phyloP scores from a whole-genome alignment of 2,329 filamentous ascomycete species.

The Neoscytalidium dimidiatum region DNA sequence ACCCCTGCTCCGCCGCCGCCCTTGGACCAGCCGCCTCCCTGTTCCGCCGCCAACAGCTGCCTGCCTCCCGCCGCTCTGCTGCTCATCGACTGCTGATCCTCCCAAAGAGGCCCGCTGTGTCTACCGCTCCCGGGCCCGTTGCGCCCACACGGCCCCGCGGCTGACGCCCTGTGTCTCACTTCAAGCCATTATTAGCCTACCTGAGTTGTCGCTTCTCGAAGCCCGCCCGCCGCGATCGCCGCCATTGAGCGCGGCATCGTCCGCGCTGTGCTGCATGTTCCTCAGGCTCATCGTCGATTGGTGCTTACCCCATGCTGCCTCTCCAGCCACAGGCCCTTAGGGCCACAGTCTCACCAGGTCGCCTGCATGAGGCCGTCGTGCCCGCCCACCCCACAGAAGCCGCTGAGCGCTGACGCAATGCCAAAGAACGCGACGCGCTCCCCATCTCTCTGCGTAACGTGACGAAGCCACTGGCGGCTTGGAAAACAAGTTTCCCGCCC shows the following conservation, averaged over 20 bases:
- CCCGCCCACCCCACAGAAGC: background rate
- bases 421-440: slow-evolving; percentile 6
- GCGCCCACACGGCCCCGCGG: background rate
- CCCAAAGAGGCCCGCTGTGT: background rate
- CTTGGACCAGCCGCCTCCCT: background rate
- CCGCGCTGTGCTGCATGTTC: background rate
- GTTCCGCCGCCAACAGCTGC: slow-evolving; percentile 6
- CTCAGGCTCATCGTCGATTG: slow-evolving; percentile 7
- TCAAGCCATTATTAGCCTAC: background rate
- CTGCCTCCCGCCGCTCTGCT: background rate
- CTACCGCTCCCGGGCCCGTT: background rate
- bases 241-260: background rate
- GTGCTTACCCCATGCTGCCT: background rate
- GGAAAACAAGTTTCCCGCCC: slow-evolving; percentile 41
- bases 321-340: slow-evolving; percentile 14
- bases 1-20: background rate
- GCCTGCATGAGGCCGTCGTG: slow-evolving; percentile 4
- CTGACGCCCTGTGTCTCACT: slow-evolving; percentile 10
- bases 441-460: slow-evolving; percentile 15
- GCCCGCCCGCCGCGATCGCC: slow-evolving; percentile 2
- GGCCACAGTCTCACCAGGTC: background rate
- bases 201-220: slow-evolving; percentile 10
- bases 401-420: slow-evolving; percentile 18
- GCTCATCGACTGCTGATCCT: slow-evolving; percentile 1
- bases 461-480: slow-evolving; percentile 7